Evolutionary conservation across 1,284 basidiomycete species (phyloP).

Genomic region (Ceratobasidium sp.): DNA sequence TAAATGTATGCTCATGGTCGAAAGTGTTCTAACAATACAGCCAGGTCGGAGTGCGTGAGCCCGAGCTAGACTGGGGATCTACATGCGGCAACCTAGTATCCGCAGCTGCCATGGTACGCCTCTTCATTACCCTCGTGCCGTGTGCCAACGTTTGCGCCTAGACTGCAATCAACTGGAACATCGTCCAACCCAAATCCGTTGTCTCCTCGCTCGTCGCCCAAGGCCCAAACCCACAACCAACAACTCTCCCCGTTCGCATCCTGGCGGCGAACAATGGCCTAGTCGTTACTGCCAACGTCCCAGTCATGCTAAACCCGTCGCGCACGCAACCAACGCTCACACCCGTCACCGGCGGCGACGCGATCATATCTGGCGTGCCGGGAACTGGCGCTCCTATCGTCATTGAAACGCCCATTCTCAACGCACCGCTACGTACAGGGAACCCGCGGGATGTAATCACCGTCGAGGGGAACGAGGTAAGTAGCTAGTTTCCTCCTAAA

Average conservation of each 20-base stretch:
- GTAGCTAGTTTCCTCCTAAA: not conserved
- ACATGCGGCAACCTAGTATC: constrained; percentile 59
- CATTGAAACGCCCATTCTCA: constrained; percentile 42
- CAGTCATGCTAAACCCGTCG: constrained; percentile 27
- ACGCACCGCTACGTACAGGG: constrained; percentile 29
- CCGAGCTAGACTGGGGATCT: constrained; percentile 65
- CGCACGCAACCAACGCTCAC: constrained; percentile 1
- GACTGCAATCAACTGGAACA: constrained; percentile 40
- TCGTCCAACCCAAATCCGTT: constrained; percentile 20
- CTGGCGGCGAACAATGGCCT: constrained; percentile 41
- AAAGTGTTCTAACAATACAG: not conserved
- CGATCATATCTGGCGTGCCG: constrained; percentile 40
- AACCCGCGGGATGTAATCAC: constrained; percentile 22
- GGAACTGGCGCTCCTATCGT: constrained; percentile 37
- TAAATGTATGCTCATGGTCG: not conserved
- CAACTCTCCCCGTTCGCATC: constrained; percentile 34
- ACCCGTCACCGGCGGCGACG: constrained; percentile 38
- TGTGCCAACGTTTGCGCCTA: not conserved
- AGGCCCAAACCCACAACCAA: not conserved
- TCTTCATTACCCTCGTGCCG: not conserved
- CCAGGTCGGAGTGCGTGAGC: constrained; percentile 61
- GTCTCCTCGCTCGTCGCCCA: not conserved
- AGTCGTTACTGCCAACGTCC: constrained; percentile 37
- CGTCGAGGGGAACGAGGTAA: constrained; percentile 31
- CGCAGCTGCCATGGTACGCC: constrained; percentile 36